These are phyloP conservation scores for Didymosphaeria variabile DNA, from an alignment of 2,329 filamentous ascomycete genomes.

Conservation along the genomic window DNA sequence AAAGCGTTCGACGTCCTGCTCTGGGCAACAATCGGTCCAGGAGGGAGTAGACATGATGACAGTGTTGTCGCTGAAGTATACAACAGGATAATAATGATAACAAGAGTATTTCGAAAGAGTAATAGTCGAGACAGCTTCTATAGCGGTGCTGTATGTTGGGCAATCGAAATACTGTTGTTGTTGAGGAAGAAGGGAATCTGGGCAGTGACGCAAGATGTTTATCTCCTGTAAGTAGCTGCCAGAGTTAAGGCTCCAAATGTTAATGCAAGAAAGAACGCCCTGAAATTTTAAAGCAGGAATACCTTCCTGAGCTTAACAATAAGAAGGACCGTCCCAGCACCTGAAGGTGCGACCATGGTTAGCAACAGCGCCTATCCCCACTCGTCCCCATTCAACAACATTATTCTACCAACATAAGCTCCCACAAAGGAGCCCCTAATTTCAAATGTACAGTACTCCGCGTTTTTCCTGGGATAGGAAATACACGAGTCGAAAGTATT, in stretches of 20 bases:
- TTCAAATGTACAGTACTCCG: too few relatives aligned
- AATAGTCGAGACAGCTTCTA: not conserved
- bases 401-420: not conserved
- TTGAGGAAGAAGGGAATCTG: not conserved
- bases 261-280: not conserved
- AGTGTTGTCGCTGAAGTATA: not conserved
- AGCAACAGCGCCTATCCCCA: constrained; percentile 1
- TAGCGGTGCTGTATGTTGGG: constrained; percentile 6
- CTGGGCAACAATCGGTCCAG: constrained; percentile 15
- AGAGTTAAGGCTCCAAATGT: not conserved
- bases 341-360: constrained; percentile 5
- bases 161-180: constrained; percentile 8
- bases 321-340: constrained; percentile 7
- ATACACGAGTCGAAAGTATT: too few relatives aligned
- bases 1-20: constrained; percentile 16
- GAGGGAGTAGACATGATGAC: constrained; percentile 1
- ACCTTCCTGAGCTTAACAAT: not conserved
- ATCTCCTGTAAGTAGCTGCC: constrained; percentile 1
- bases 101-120: constrained; percentile 8
- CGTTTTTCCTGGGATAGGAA: too few relatives aligned
- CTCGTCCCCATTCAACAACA: not conserved
- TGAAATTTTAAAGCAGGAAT: not conserved
- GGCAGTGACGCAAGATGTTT: constrained; percentile 4
- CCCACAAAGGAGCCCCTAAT: not conserved
- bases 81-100: constrained; percentile 1